Percentiles rank a stretch among this genome's conserved stretches.
Evolutionary conservation across 1,284 basidiomycete species (phyloP).

Genomic region (Athelia psychrophila): DNA sequence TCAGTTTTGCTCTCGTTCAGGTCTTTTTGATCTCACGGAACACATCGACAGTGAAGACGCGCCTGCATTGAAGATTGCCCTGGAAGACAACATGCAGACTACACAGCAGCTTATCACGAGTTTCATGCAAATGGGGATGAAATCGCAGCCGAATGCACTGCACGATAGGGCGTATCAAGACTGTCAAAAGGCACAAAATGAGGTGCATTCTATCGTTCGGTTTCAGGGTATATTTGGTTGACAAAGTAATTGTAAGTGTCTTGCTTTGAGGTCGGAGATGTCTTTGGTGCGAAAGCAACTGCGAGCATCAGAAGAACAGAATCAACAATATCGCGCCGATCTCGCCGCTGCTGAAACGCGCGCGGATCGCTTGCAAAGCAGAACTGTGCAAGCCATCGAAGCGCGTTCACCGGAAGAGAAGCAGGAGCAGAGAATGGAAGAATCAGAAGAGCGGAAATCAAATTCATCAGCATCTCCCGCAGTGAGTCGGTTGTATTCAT

Average conservation of each 20-base stretch:
- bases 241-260: slow-evolving; percentile 40
- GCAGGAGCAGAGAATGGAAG: slow-evolving; percentile 33
- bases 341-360: slow-evolving; percentile 67
- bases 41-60: slow-evolving; percentile 48
- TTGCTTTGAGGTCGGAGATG: slow-evolving; percentile 58
- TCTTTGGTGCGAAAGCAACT: slow-evolving; percentile 57
- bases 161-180: slow-evolving; percentile 39
- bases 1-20: slow-evolving; percentile 17
- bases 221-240: slow-evolving; percentile 8
- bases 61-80: slow-evolving; percentile 41
- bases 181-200: slow-evolving; percentile 55
- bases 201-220: slow-evolving; percentile 42
- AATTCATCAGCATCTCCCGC: slow-evolving; percentile 55
- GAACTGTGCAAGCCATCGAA: slow-evolving; percentile 48
- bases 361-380: slow-evolving; percentile 71
- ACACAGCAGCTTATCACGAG: slow-evolving; percentile 60
- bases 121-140: slow-evolving; percentile 47
- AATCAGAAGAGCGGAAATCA: slow-evolving; percentile 46
- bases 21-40: slow-evolving; percentile 50
- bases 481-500: slow-evolving; percentile 69
- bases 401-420: slow-evolving; percentile 25
- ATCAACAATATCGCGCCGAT: slow-evolving; percentile 52
- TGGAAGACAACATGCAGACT: slow-evolving; percentile 54
- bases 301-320: slow-evolving; percentile 51
- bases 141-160: slow-evolving; percentile 25